These are phyloP conservation scores for Proliferodiscus dingleyae DNA, from an alignment of 2,329 filamentous ascomycete genomes.

Conservation along the genomic window DNA sequence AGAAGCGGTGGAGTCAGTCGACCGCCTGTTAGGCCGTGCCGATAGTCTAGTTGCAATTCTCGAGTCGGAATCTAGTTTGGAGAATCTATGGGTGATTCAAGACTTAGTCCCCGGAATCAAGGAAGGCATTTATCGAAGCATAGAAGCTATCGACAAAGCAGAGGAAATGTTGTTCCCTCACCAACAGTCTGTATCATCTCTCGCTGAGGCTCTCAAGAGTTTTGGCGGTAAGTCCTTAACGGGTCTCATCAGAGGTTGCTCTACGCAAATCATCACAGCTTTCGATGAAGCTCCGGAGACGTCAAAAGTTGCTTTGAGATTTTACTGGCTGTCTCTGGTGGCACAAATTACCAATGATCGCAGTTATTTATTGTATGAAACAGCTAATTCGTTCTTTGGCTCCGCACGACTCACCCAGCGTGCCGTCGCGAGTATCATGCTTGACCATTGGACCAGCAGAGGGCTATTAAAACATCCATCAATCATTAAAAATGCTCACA, in stretches of 20 bases:
- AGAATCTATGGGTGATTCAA: background rate
- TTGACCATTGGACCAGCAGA: slow-evolving; percentile 19
- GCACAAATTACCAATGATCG: slow-evolving; percentile 11
- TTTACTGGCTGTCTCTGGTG: slow-evolving; percentile 19
- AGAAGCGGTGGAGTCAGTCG: slow-evolving; percentile 1
- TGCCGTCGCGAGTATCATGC: background rate
- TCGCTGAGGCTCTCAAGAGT: slow-evolving; percentile 13
- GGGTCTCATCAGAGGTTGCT: slow-evolving; percentile 8
- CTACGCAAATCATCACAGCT: background rate
- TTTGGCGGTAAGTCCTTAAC: slow-evolving; percentile 3
- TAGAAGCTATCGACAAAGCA: slow-evolving; percentile 1
- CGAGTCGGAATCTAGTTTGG: background rate
- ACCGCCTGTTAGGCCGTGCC: background rate
- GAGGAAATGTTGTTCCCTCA: slow-evolving; percentile 4
- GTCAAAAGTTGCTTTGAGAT: background rate
- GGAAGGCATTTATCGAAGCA: background rate
- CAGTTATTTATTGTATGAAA: slow-evolving; percentile 7
- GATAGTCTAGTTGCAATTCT: background rate
- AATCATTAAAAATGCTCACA: slow-evolving; percentile 11
- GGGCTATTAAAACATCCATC: slow-evolving; percentile 7
- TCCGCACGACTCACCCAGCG: background rate
- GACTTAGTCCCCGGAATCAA: background rate
- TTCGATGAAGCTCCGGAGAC: background rate
- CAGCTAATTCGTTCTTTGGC: background rate
- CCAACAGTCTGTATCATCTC: slow-evolving; percentile 7